These are phyloP conservation scores for Oryza longistaminata DNA, from an alignment of 176 grass and related monocot species.

Conservation along the genomic window DNA sequence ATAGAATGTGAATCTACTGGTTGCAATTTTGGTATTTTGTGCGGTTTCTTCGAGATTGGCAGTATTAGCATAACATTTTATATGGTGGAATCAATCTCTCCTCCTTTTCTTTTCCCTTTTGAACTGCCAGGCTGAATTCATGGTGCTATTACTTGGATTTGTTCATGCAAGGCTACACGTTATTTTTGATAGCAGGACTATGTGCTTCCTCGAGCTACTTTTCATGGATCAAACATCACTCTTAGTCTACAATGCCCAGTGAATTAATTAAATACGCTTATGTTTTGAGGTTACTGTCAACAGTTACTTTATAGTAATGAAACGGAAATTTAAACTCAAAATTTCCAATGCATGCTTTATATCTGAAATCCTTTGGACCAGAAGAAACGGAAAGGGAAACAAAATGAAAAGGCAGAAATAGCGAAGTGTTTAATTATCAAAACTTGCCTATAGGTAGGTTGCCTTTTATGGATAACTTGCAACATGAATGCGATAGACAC, in stretches of 20 bases:
- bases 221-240: background rate
- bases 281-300: constrained; percentile 4
- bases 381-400: background rate
- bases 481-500: background rate
- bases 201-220: background rate
- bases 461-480: background rate
- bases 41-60: constrained; percentile 1
- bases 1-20: background rate
- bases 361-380: background rate
- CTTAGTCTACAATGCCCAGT: background rate
- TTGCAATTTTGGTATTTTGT: constrained; percentile 26
- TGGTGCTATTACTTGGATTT: background rate
- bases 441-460: background rate
- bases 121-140: background rate
- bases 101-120: background rate
- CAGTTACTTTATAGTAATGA: background rate
- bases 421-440: constrained; percentile 10
- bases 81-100: background rate
- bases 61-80: background rate
- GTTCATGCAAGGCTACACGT: background rate
- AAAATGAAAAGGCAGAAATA: background rate
- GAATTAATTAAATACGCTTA: background rate
- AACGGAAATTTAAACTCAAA: background rate
- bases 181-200: background rate
- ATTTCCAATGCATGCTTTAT: background rate